These are phyloP conservation scores for Komagataea norvegica DNA, from an alignment of 1,139 yeast genomes.

Conservation along the genomic window DNA sequence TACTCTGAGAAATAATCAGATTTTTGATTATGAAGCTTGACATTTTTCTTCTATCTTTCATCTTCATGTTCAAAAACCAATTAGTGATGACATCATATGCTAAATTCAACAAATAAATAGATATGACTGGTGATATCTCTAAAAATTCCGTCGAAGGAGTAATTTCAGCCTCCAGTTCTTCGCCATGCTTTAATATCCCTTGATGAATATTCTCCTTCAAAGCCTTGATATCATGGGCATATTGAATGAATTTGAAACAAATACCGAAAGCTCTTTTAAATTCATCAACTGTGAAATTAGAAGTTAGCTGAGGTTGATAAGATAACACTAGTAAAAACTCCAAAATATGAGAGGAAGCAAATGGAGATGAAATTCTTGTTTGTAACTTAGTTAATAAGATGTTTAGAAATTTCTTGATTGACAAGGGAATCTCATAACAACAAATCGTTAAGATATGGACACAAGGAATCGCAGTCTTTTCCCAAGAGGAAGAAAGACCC, in stretches of 20 bases:
- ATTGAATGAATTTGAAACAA: constrained; percentile 74
- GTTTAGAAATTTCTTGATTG: constrained; percentile 64
- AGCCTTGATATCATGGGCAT: constrained; percentile 49
- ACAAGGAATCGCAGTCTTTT: constrained; percentile 72
- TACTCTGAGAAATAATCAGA: constrained; percentile 42
- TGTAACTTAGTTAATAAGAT: constrained; percentile 66
- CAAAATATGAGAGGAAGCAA: constrained; percentile 68
- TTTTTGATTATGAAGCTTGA: constrained; percentile 62
- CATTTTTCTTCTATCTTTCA: constrained; percentile 54
- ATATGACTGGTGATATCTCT: constrained; percentile 43
- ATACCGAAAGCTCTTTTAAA: constrained; percentile 78
- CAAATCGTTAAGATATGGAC: constrained; percentile 72
- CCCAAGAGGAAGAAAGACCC: constrained; percentile 71
- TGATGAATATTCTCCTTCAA: constrained; percentile 23
- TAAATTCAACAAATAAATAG: constrained; percentile 56
- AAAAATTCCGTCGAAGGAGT: constrained; percentile 47
- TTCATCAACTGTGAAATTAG: constrained; percentile 73
- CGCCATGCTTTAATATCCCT: constrained; percentile 35
- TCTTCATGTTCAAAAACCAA: constrained; percentile 66
- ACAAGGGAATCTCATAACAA: constrained; percentile 74
- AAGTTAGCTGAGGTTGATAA: constrained; percentile 60
- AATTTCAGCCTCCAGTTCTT: constrained; percentile 37
- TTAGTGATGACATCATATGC: constrained; percentile 67
- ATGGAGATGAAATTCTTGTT: constrained; percentile 64
- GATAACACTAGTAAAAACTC: constrained; percentile 69